Conservation (phyloP, 2,329 filamentous ascomycete genomes). For the Hansfordia pulvinata region DNA sequence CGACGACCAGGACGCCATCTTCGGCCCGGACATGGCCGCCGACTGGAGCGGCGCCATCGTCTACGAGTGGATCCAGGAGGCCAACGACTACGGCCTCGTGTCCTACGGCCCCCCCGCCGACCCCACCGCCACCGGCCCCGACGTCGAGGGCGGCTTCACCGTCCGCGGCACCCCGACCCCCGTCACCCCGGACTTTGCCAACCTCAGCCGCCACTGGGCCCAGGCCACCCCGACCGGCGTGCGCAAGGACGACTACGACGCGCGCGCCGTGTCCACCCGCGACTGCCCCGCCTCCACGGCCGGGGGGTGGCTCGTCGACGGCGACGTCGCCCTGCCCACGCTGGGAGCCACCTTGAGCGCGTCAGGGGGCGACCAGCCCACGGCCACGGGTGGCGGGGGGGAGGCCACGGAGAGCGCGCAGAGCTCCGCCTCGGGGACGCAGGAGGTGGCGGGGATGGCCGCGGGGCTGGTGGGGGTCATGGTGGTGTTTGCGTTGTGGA, state of each 20-base stretch:
- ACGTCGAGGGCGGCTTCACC: constrained; percentile 50
- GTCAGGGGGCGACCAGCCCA: constrained; percentile 18
- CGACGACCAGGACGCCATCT: constrained; percentile 63
- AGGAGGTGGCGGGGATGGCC: constrained; percentile 34
- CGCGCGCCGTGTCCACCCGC: constrained; percentile 45
- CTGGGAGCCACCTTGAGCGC: constrained; percentile 46
- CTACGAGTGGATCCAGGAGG: constrained; percentile 83
- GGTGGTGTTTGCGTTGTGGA: constrained; percentile 36
- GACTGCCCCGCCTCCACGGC: constrained; percentile 57
- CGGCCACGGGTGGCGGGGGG: constrained; percentile 15
- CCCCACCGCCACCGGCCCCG: constrained; percentile 34
- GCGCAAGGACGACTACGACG: constrained; percentile 49
- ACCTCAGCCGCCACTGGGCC: constrained; percentile 66
- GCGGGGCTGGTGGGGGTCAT: constrained; percentile 34
- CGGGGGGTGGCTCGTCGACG: constrained; percentile 60
- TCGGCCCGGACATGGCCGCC: constrained; percentile 57
- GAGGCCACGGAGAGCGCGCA: constrained; percentile 17
- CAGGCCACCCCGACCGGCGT: constrained; percentile 58
- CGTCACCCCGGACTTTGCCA: constrained; percentile 62
- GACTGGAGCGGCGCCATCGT: constrained; percentile 67
- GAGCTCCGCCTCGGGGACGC: constrained; percentile 28
- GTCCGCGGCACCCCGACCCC: constrained; percentile 63
- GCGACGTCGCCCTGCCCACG: constrained; percentile 55
- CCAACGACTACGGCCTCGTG: constrained; percentile 71
- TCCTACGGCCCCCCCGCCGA: constrained; percentile 54